Conservation (phyloP, 2,329 filamentous ascomycete genomes). For the Talaromyces sp. region DNA sequence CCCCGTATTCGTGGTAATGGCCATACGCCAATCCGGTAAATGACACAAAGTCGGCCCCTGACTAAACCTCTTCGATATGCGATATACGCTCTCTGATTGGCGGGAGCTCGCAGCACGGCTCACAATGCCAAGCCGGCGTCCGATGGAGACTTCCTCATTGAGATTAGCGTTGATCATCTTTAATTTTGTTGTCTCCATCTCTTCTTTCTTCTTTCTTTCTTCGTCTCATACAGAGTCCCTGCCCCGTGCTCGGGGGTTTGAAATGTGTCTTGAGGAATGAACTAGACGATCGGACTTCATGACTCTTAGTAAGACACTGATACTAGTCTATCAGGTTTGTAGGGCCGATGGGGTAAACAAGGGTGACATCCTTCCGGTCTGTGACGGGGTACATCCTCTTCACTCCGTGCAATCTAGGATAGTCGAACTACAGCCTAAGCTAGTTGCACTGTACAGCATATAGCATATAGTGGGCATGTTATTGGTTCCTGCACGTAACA, state of each 20-base stretch:
- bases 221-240: not conserved
- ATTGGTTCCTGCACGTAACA: not conserved
- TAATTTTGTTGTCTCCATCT: not conserved
- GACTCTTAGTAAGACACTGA: not conserved
- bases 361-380: not conserved
- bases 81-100: not conserved
- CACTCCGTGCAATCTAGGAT: not conserved
- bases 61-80: not conserved
- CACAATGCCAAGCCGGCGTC: not conserved
- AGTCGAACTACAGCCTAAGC: not conserved
- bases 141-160: not conserved
- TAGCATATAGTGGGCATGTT: not conserved
- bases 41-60: not conserved
- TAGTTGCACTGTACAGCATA: not conserved
- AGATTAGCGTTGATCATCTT: not conserved
- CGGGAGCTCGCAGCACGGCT: not conserved
- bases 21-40: not conserved
- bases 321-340: not conserved
- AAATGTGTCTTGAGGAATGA: not conserved
- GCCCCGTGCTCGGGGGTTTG: not conserved
- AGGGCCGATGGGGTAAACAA: not conserved
- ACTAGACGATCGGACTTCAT: not conserved
- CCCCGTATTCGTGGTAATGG: not conserved
- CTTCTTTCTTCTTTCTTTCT: not conserved
- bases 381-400: not conserved